A percentile compares a stretch with the other conserved stretches of the same genome.
phyloP scores from a whole-genome alignment of 495 filamentous ascomycete genomes.

The Talaromyces nanjingensis region DNA sequence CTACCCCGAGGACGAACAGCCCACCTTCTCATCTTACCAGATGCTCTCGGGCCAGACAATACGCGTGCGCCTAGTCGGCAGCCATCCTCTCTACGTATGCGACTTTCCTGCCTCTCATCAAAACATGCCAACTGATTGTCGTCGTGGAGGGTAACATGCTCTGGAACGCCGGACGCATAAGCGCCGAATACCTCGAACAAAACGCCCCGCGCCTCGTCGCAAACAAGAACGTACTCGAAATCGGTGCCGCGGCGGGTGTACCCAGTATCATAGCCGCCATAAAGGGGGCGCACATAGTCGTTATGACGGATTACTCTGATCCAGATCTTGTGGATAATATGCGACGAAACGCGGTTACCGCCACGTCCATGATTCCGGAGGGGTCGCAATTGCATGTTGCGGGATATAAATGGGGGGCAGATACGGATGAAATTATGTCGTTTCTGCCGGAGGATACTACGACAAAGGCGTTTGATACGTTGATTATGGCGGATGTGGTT shows the following conservation, averaged over 20 bases:
- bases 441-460: conserved; percentile 29
- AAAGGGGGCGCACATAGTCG: conserved; percentile 60
- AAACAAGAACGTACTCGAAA: conserved; percentile 67
- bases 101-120: conserved; percentile 14
- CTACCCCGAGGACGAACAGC: conserved; percentile 62
- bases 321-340: conserved; percentile 71
- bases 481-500: conserved; percentile 81
- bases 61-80: conserved; percentile 74
- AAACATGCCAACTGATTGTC: conserved; percentile 2
- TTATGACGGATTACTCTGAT: conserved; percentile 88
- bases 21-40: conserved; percentile 61
- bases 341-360: conserved; percentile 58
- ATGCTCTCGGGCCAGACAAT: conserved; percentile 60
- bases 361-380: conserved; percentile 20
- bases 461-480: conserved; percentile 56
- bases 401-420: conserved; percentile 76
- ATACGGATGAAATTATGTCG: conserved; percentile 42
- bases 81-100: conserved; percentile 79
- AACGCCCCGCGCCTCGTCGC: conserved; percentile 47
- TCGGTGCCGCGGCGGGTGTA: conserved; percentile 83
- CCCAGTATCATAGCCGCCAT: conserved; percentile 71
- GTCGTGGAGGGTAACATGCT: conserved; percentile 66
- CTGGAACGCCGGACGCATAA: conserved; percentile 78
- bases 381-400: conserved; percentile 42
- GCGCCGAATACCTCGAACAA: conserved; percentile 69